Evolutionary conservation across 805 yeast genomes (phyloP), one percentile per base, ranked within the genome.

Genomic region (Candida multigemmis): DNA sequence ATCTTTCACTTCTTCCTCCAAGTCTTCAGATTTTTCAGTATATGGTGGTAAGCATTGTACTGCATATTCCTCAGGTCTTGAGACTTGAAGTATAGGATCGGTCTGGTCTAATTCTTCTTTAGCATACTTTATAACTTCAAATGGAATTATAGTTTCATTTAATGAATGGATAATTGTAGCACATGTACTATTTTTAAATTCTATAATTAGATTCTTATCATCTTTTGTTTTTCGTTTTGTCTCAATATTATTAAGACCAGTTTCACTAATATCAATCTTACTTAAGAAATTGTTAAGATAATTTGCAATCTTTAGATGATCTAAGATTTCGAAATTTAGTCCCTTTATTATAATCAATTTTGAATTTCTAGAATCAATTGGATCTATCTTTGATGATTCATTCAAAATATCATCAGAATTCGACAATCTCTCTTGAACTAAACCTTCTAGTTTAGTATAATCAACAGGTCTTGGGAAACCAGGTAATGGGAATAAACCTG

Each of bases 401-500:
- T 44, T 48, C 25, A 58, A 38, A n/a, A 56, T 44, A 28, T 53
- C 56, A 20, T 44, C 46, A 4, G 50, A 37, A 29, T 44, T 48
- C 14, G 37, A 33, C 11, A 58, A 35, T 16, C 57, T 48, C 23
- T 60, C 64, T 16, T 51, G 48, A 12, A 53, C 44, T 8, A 51
- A 51, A 4, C 68, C 58, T 26, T 54, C 64, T 19, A 58, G 40
- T 31, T 60, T 66, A 4, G 65, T 56, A 13, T 59, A 49, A 21
- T 60, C 48, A 27, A 60, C 62, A 6, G 65, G 65, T 34, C 65
- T 41, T 0, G 74, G 74, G 36, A 62, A 65, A 4, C 86, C 86
- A 1, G 91, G 89, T 11, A 71, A 57, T 2, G 87, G 84, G 41
- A 84, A 85, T 2, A 82, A 49, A 0, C 94, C 94, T 2, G 84